Base-by-base conservation (phyloP, 2,329 filamentous ascomycete genomes). In the Sporothrix globosa region DNA sequence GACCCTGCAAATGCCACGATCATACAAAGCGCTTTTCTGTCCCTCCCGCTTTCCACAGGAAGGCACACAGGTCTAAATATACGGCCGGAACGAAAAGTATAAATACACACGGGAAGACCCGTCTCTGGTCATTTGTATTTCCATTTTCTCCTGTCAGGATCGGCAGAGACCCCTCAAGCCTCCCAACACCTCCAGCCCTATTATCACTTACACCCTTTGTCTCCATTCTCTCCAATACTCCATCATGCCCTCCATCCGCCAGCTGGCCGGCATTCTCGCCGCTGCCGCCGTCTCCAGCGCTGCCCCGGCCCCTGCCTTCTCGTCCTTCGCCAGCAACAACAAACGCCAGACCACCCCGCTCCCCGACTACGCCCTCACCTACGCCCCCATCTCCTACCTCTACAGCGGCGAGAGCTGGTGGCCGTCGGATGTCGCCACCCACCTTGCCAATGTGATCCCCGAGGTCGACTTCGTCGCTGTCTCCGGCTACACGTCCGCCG, bases 381-480 rank as follows among this genome's bases (percentile, higher is more conserved):
- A 73, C 48, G 72, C 74, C 0, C 74, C 74, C 34, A 69, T 72
- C 72, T 72, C 71, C 19, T 73, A 75, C 58, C 69, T 75, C 2
- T 53, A 72, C 70, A 74, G 74, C 68, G 58, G 41, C 67, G 74
- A 75, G 68, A 13, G 24, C 11, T 73, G 72, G 61, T 74, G 72
- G 56, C 74, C 74, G 9, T 74, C 74, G 11, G 73, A 75, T 66
- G 66, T 75, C 34, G 65, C 73, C 1, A 69, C 70, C 7, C 74
- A 75, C 60, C 74, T 75, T 17, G 60, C 71, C 52, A 63, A 75
- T 65, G 68, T 69, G 10, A 69, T 74, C 24, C 74, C 74, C 66
- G 72, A 75, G 70, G 24, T 71, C 17, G 48, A 71, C 65, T 70
- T 56, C 34, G 41, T 34, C 27, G 41, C 74, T 30, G 46, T 73